Evolutionary conservation across 148 eudicot genomes (phyloP).

Genomic region (Drosera capensis): DNA sequence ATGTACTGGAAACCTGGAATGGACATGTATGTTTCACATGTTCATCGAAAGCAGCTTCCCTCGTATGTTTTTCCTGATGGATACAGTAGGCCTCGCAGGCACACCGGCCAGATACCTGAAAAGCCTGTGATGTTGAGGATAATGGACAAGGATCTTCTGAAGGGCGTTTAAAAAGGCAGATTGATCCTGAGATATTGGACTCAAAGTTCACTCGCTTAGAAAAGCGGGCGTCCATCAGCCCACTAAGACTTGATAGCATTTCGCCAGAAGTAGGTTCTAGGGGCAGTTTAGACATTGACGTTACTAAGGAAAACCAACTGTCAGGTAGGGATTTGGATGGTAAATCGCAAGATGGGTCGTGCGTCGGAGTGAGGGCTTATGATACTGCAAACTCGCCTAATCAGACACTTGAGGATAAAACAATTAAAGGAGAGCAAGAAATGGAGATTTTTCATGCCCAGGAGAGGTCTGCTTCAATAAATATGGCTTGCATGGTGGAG

Average conservation of each 20-base stretch:
- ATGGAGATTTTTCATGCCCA: constrained; percentile 5
- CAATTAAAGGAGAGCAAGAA: constrained; percentile 6
- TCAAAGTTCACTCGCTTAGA: constrained; percentile 17
- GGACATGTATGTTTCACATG: constrained; percentile 32
- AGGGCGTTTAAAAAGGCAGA: constrained; percentile 34
- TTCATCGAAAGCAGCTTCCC: constrained; percentile 31
- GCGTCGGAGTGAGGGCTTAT: too few relatives aligned
- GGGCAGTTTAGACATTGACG: constrained; percentile 17
- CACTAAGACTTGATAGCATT: constrained; percentile 24
- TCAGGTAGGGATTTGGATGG: constrained; percentile 10
- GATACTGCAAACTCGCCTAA: neutral
- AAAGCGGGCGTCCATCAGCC: constrained; percentile 48
- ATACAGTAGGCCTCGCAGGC: constrained; percentile 29
- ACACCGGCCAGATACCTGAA: constrained; percentile 22
- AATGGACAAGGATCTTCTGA: constrained; percentile 23
- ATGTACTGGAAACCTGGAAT: constrained; percentile 37
- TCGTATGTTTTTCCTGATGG: constrained; percentile 26
- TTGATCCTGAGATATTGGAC: constrained; percentile 22
- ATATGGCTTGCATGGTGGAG: constrained; percentile 14
- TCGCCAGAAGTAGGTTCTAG: constrained; percentile 34
- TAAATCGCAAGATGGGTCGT: constrained; percentile 14
- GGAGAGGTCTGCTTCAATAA: constrained; percentile 12
- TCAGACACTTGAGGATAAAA: constrained; percentile 4
- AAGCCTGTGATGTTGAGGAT: constrained; percentile 23
- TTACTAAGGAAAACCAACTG: constrained; percentile 9